These are phyloP conservation scores for Talaromyces trachyspermus DNA, from an alignment of 495 filamentous ascomycete genomes.

Conservation along the genomic window DNA sequence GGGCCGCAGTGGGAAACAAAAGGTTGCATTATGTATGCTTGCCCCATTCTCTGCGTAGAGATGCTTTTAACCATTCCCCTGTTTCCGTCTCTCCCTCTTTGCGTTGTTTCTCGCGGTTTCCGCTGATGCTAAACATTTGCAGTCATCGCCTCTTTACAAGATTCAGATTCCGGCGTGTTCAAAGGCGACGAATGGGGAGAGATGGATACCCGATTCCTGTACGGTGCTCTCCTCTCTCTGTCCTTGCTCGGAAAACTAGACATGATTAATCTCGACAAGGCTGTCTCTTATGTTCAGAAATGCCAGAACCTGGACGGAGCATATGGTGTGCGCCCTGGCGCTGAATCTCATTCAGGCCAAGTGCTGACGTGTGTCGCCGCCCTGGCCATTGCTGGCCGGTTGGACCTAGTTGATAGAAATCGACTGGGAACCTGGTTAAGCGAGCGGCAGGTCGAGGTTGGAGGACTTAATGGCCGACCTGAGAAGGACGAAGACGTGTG, in stretches of 20 bases:
- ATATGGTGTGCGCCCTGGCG: conserved; percentile 80
- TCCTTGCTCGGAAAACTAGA: conserved; percentile 68
- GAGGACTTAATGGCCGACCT: conserved; percentile 87
- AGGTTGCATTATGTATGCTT: conserved; percentile 64
- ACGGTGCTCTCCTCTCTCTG: conserved; percentile 77
- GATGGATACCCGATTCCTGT: conserved; percentile 88
- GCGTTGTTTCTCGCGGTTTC: not conserved
- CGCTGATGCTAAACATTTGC: conserved; percentile 16
- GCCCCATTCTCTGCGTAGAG: conserved; percentile 10
- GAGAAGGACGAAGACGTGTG: conserved; percentile 97
- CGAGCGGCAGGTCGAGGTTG: conserved; percentile 79
- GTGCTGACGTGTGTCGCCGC: conserved; percentile 93
- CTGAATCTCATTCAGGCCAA: conserved; percentile 88
- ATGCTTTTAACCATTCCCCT: conserved; percentile 4
- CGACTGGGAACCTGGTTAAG: conserved; percentile 84
- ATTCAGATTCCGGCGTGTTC: conserved; percentile 74
- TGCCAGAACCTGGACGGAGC: conserved; percentile 92
- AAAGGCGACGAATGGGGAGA: conserved; percentile 95
- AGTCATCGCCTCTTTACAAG: conserved; percentile 80
- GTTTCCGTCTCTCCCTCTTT: too few relatives aligned
- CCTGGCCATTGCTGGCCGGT: conserved; percentile 68
- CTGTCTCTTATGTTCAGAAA: conserved; percentile 65
- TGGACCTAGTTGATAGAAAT: conserved; percentile 79
- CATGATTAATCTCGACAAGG: conserved; percentile 68
- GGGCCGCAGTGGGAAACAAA: conserved; percentile 57